Conservation (phyloP, 768 basidiomycete species). For the Suillus cothurnatus region DNA sequence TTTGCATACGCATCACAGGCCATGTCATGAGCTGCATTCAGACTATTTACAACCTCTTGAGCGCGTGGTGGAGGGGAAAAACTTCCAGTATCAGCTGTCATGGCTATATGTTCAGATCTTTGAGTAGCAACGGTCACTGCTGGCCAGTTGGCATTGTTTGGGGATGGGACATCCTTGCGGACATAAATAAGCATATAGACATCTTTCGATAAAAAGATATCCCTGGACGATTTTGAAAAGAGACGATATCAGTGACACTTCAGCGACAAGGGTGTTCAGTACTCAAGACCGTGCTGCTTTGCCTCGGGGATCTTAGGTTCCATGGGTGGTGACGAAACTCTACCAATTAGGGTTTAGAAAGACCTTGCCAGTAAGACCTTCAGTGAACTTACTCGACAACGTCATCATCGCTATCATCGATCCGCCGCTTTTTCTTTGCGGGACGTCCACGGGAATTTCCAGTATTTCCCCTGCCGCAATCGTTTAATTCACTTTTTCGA, state of each 20-base stretch:
- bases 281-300: constrained; percentile 5
- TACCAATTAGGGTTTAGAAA: constrained; percentile 16
- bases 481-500: constrained; percentile 1
- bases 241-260: constrained; percentile 39
- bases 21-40: constrained; percentile 59
- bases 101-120: constrained; percentile 7
- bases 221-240: constrained; percentile 34
- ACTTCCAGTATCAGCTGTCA: constrained; percentile 10
- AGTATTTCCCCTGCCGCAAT: constrained; percentile 23
- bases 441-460: constrained; percentile 41
- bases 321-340: constrained; percentile 18
- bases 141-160: constrained; percentile 17
- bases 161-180: constrained; percentile 37
- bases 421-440: constrained; percentile 53
- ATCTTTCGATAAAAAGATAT: constrained; percentile 71
- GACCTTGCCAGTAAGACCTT: constrained; percentile 16
- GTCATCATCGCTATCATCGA: constrained; percentile 65
- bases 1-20: constrained; percentile 50
- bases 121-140: constrained; percentile 19
- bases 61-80: constrained; percentile 59
- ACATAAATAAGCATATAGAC: constrained; percentile 96
- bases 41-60: constrained; percentile 48
- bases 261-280: constrained; percentile 55
- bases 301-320: constrained; percentile 23
- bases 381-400: constrained; percentile 29